Base-by-base conservation (phyloP, 495 filamentous ascomycete genomes). In the Letharia columbiana region DNA sequence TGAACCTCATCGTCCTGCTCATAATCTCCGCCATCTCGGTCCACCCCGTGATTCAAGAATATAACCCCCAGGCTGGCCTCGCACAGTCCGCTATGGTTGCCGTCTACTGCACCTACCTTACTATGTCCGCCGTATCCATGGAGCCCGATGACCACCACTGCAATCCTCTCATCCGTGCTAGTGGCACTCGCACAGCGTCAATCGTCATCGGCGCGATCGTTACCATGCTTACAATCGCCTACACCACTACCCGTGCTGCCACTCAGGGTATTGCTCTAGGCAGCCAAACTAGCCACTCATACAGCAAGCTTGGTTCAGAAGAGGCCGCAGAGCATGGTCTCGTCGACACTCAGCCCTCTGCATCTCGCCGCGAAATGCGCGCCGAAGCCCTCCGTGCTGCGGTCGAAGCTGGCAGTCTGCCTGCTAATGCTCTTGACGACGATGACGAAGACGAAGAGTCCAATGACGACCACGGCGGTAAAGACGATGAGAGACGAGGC, bases 71-170 rank as follows among this genome's bases (percentile, higher is more conserved):
- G 71, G 95, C 94, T 28, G 94, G 94, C 58, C 82, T 98, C 68
- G 93, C 94, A 15, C 95, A 98, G 75, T 91, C 92, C 61, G 94
- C 94, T 67, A 98, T 98, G 88, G 94, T 98, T 42, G 91, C 93
- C 2, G 83, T 96, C 64, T 98, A 98, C 81, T 98, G 94, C 83
- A 96, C 94, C 58, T 98, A 98, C 74, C 85, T 98, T 57, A 98
- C 94, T 71, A 91, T 98, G 87, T 96, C 92, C 6, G 95, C 94
- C 62, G 95, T 98, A 3, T 93, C 90, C 64, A 98, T 98, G 94
- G 93, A 98, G 71, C 94, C 94, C 6, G 94, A 98, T 78, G 92
- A 97, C 77, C 85, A 87, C 65, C 83, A 89, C 61, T 98, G 94
- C 84, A 98, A 98, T 78, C 94, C 94, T 5, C 78, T 98, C 60